These are phyloP conservation scores for Rhinocladiella mackenziei DNA, from an alignment of 2,329 filamentous ascomycete species.

Conservation along the genomic window DNA sequence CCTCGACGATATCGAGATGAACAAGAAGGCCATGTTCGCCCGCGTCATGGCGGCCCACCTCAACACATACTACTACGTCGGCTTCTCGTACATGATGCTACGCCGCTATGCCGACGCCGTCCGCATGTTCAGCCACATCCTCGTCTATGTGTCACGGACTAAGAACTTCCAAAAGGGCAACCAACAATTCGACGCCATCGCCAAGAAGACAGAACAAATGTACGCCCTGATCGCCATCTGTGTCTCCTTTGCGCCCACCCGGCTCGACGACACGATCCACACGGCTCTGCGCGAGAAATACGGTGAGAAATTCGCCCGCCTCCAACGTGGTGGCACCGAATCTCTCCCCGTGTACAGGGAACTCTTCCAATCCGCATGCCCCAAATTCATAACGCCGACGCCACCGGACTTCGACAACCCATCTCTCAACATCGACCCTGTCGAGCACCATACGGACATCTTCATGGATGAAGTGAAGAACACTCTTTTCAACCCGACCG, in stretches of 20 bases:
- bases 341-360: conserved; percentile 96
- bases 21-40: conserved; percentile 99
- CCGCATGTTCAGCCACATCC: conserved; percentile 99
- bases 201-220: conserved; percentile 99
- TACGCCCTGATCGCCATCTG: conserved; percentile 98
- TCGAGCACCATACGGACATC: conserved; percentile 93
- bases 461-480: conserved; percentile 99
- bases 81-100: conserved; percentile 99
- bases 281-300: conserved; percentile 97
- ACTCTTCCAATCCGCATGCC: conserved; percentile 95
- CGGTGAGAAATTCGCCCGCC: conserved; percentile 92
- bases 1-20: conserved; percentile 97
- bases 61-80: conserved; percentile 99
- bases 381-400: conserved; percentile 98
- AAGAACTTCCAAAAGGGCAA: conserved; percentile 99
- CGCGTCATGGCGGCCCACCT: conserved; percentile 99
- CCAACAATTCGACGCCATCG: conserved; percentile 92
- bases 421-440: conserved; percentile 88
- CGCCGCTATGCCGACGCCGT: conserved; percentile 98
- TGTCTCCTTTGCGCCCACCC: conserved; percentile 93
- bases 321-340: conserved; percentile 94
- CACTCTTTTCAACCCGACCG: conserved; percentile 91
- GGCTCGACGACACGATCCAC: conserved; percentile 98
- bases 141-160: conserved; percentile 95
- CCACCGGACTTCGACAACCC: conserved; percentile 98